Conservation (phyloP, 2,329 filamentous ascomycete species). For the Hortaea sp. region DNA sequence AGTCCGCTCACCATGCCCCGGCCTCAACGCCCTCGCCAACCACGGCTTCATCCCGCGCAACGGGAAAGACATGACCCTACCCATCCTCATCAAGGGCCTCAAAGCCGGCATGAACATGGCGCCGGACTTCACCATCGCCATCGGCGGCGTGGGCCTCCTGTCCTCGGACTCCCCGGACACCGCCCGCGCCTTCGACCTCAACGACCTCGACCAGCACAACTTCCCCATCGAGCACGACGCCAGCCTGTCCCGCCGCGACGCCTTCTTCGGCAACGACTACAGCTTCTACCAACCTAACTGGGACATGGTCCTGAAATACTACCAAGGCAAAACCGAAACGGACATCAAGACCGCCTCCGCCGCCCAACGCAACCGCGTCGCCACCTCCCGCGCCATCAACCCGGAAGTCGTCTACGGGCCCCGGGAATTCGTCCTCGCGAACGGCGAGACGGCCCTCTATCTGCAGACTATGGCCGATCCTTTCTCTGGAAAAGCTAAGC, state of each 20-base stretch:
- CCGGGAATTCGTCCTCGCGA: conserved; percentile 24
- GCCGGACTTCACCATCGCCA: conserved; percentile 17
- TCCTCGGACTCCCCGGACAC: conserved; percentile 8
- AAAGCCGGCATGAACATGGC: conserved; percentile 20
- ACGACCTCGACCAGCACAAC: conserved; percentile 22
- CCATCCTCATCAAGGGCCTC: conserved; percentile 16
- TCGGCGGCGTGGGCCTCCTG: conserved; percentile 19
- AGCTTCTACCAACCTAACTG: conserved; percentile 26
- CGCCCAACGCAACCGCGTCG: conserved; percentile 23
- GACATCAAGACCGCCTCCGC: conserved; percentile 19
- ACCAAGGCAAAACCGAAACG: conserved; percentile 15
- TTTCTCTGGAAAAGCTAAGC: conserved; percentile 21
- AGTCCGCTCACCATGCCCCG: conserved; percentile 21
- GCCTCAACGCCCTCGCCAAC: conserved; percentile 17
- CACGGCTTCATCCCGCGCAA: conserved; percentile 18
- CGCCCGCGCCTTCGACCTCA: conserved; percentile 15
- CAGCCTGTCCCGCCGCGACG: conserved; percentile 25
- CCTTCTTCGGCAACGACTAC: conserved; percentile 26
- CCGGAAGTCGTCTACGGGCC: conserved; percentile 26
- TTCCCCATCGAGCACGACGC: conserved; percentile 30
- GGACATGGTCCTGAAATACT: conserved; percentile 20
- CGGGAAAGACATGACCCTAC: conserved; percentile 16
- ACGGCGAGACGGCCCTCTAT: conserved; percentile 30
- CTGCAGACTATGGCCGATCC: conserved; percentile 26
- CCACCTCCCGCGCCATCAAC: conserved; percentile 17